These are phyloP conservation scores for Chalaropsis thielavioides DNA, from an alignment of 2,329 filamentous ascomycete genomes.

Conservation along the genomic window DNA sequence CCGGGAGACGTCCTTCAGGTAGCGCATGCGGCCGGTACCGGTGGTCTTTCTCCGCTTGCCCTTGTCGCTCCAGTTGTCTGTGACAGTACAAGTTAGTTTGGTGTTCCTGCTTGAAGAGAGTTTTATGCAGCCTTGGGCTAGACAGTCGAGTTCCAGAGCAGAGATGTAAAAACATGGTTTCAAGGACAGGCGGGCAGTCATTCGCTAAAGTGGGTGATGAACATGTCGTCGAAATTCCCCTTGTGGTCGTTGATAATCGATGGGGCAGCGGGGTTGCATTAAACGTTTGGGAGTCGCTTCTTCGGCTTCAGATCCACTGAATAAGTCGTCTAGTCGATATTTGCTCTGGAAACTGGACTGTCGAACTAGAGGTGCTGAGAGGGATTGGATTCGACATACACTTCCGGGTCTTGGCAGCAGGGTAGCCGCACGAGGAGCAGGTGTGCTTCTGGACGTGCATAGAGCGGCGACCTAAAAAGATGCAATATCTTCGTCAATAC, in stretches of 20 bases:
- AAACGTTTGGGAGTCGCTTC: background rate
- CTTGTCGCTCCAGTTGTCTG: slow-evolving; percentile 99
- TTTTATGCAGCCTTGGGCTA: slow-evolving; percentile 1
- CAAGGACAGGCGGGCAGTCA: background rate
- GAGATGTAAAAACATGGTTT: background rate
- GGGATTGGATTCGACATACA: slow-evolving; percentile 52
- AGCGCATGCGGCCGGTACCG: slow-evolving; percentile 89
- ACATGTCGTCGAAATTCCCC: background rate
- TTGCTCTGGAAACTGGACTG: slow-evolving; percentile 9
- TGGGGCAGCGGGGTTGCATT: background rate
- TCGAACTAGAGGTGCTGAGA: background rate
- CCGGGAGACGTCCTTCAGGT: slow-evolving; percentile 83
- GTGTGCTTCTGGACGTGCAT: slow-evolving; percentile 99
- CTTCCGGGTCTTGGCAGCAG: slow-evolving; percentile 92
- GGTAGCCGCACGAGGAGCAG: slow-evolving; percentile 91
- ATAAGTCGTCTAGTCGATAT: background rate
- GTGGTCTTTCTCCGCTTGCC: slow-evolving; percentile 99
- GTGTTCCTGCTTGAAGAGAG: background rate
- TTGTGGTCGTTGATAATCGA: background rate
- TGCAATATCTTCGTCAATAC: slow-evolving; percentile 2
- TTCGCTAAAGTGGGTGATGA: background rate
- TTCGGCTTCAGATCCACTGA: background rate
- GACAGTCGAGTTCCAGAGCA: slow-evolving; percentile 5
- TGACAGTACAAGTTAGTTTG: slow-evolving; percentile 19
- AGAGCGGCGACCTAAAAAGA: slow-evolving; percentile 65